These are phyloP conservation scores for Kwoniella shivajii DNA, from an alignment of 1,284 basidiomycete species.

Conservation along the genomic window DNA sequence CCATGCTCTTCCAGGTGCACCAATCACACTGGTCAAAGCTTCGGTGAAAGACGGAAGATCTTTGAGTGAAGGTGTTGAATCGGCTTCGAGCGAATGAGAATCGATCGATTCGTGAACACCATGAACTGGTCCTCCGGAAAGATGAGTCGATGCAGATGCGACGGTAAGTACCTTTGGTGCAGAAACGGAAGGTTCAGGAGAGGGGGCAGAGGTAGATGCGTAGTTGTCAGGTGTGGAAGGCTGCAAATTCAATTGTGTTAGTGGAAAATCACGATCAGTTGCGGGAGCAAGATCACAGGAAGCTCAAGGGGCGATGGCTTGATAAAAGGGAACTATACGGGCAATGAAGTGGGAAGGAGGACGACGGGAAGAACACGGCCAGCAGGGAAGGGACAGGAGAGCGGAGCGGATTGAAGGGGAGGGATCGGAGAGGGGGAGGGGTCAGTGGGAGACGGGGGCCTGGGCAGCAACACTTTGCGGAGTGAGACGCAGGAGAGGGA, in stretches of 20 bases:
- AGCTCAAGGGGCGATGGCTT: background rate
- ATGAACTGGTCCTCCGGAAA: conserved; percentile 66
- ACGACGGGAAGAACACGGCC: too few species aligned
- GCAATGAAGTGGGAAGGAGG: too few species aligned
- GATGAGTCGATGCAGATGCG: conserved; percentile 65
- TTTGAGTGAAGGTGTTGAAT: conserved; percentile 13
- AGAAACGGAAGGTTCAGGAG: conserved; percentile 21
- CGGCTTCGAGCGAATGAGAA: conserved; percentile 22
- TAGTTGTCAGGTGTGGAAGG: conserved; percentile 52
- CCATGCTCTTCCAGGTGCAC: conserved; percentile 26
- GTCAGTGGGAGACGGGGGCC: too few species aligned
- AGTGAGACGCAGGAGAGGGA: too few species aligned
- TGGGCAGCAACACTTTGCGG: too few species aligned
- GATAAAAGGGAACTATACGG: background rate
- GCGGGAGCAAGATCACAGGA: background rate
- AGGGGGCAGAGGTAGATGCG: conserved; percentile 19
- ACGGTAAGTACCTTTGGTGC: conserved; percentile 73
- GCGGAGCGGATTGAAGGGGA: too few species aligned
- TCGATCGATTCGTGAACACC: conserved; percentile 58
- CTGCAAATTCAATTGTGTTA: conserved; percentile 23
- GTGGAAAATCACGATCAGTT: background rate
- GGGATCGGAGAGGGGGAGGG: too few species aligned
- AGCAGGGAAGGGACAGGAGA: too few species aligned
- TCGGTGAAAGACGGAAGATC: conserved; percentile 16
- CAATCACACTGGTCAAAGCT: conserved; percentile 6